Conservation (phyloP, 495 filamentous ascomycete genomes). For the Aspergillus campestris region DNA sequence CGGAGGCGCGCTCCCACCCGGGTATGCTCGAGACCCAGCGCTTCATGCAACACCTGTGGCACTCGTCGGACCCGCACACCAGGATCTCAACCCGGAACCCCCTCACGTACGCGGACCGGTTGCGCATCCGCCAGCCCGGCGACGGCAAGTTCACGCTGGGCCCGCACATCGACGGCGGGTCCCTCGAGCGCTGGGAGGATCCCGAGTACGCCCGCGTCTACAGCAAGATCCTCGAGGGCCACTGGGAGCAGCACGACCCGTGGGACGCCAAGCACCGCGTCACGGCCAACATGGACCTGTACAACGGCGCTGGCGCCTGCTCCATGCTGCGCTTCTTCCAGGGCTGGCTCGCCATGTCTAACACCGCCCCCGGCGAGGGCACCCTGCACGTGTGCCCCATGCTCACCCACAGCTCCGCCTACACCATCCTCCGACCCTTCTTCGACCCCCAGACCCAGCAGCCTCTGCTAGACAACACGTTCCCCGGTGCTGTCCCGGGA, state of each 20-base stretch:
- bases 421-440: slow-evolving; percentile 79
- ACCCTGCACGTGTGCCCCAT: slow-evolving; percentile 80
- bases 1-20: slow-evolving; percentile 63
- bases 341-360: slow-evolving; percentile 78
- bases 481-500: slow-evolving; percentile 72
- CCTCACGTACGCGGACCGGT: slow-evolving; percentile 69
- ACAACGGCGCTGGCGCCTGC: slow-evolving; percentile 75
- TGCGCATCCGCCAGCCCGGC: slow-evolving; percentile 57
- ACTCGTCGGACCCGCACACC: slow-evolving; percentile 52
- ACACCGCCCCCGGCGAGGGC: slow-evolving; percentile 62
- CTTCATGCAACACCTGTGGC: slow-evolving; percentile 68
- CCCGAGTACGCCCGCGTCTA: slow-evolving; percentile 72
- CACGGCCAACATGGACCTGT: slow-evolving; percentile 61
- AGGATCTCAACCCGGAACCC: slow-evolving; percentile 59
- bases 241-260: slow-evolving; percentile 76
- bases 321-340: slow-evolving; percentile 84
- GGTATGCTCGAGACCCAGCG: slow-evolving; percentile 60
- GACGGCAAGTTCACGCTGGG: slow-evolving; percentile 77
- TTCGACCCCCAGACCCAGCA: slow-evolving; percentile 50
- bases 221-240: slow-evolving; percentile 58
- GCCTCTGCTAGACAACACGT: slow-evolving; percentile 28
- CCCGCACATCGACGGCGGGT: slow-evolving; percentile 79
- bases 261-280: slow-evolving; percentile 68
- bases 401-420: slow-evolving; percentile 63
- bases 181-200: slow-evolving; percentile 80